Evolutionary conservation across 2,329 filamentous ascomycete species (phyloP), one percentile per base, ranked within the genome.

Genomic region (Hypocrella siamensis): DNA sequence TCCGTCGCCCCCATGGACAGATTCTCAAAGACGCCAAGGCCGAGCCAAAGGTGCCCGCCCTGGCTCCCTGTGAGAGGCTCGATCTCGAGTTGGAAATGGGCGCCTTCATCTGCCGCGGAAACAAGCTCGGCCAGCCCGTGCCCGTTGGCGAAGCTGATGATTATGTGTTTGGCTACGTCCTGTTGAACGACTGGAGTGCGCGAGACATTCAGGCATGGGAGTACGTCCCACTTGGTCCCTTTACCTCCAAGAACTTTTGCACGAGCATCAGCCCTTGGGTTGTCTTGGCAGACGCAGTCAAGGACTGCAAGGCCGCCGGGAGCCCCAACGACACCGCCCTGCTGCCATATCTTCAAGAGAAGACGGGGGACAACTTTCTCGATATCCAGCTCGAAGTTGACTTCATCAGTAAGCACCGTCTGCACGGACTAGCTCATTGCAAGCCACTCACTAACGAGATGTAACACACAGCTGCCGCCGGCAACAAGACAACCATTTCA

Each of bases 71-170:
- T 41, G 68, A 49, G 38, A 48, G 67, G 46, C 61, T 90, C 0
- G 82, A 90, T 43, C 71, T 85, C 28, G 82, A 90, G 51, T 61
- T 90, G 4, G 82, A 90, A 48, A 58, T 90, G 21, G 82, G 78
- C 4, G 78, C 75, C 36, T 85, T 86, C 43, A 61, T 88, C 12
- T 76, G 73, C 52, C 70, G 61, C 24, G 60, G 64, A 10, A 85
- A 81, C 38, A 49, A 63, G 1, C 58, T 85, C 35, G 80, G 81
- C n/a, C 58, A 67, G 30, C 73, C 78, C 0, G 63, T 88, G 2
- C 55, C 64, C 0, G 67, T 86, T 11, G 55, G 63, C 4, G 57
- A 79, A n/a, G 81, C 82, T 0, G 72, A 76, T 25, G 65, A 81
- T 17, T 44, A 75, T 43, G 63, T 88, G 18, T 88, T 88, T 42